Evolutionary conservation across 371 early-diverging fungal genomes (phyloP), one percentile per base, ranked within the genome.

Genomic region (Phascolomyces articulosus): DNA sequence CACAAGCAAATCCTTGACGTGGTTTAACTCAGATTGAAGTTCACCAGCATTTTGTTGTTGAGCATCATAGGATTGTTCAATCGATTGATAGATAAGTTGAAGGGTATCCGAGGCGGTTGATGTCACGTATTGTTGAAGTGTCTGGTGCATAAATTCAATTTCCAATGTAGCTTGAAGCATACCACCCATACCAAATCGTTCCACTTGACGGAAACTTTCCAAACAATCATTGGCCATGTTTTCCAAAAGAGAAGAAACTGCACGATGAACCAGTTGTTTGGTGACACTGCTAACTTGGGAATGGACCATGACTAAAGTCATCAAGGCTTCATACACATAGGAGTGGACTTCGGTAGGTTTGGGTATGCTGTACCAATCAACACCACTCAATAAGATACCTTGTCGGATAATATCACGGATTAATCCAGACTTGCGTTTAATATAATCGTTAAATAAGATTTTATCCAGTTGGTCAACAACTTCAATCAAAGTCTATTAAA

Each of bases 81-180:
- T 85, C 0, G 87, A 80, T 44, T 83, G 86, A 66, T 92, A 91
- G 47, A 93, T 88, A 27, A 83, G 74, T 57, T 84, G 83, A 57
- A 93, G 79, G 41, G 85, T 85, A 63, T 85, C 82, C 21, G 85
- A 79, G 9, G 90, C 86, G 27, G 75, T 62, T 2, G 87, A 78
- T 4, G 86, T 87, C 31, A 90, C 87, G 72, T 89, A 95, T 66
- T 87, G 85, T 6, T 86, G 71, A 27, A 95, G 62, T 6, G 90
- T 91, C 69, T 91, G 91, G 58, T 93, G 90, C 79, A 95, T 85
- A 65, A 93, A 92, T 73, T 93, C 93, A 66, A 90, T 91, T 70
- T 95, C 95, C 28, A 94, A 73, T 4, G 91, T 93, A 3, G 91
- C 94, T 79, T 96, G 98, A 53, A 97, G 77, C 88, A 95, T 91